These are phyloP conservation scores for Pseudozyma tsukubaensis DNA, from an alignment of 1,284 basidiomycete genomes.

Conservation along the genomic window DNA sequence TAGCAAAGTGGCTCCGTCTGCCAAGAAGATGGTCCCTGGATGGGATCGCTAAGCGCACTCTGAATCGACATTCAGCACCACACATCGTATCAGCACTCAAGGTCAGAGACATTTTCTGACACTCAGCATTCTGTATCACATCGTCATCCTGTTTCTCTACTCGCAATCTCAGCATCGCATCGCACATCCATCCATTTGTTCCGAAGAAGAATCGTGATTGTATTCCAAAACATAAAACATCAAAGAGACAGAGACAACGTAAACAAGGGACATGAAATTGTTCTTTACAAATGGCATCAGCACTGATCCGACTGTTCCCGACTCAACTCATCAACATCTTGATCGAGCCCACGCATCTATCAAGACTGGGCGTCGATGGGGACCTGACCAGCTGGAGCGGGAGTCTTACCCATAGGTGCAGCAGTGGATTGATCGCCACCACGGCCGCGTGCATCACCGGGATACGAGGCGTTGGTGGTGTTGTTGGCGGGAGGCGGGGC, in stretches of 20 bases:
- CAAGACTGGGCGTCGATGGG: slow-evolving; percentile 50
- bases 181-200: neutral
- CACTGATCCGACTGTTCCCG: too few relatives aligned
- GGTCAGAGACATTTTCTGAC: neutral
- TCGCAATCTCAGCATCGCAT: slow-evolving; percentile 36
- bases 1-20: slow-evolving; percentile 6
- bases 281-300: slow-evolving; percentile 6
- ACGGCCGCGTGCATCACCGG: slow-evolving; percentile 32
- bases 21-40: slow-evolving; percentile 31
- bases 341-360: too few relatives aligned
- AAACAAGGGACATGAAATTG: slow-evolving; percentile 4
- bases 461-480: slow-evolving; percentile 32
- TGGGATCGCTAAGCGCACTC: slow-evolving; percentile 35
- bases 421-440: slow-evolving; percentile 26
- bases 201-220: neutral
- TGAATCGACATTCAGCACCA: too few relatives aligned
- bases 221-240: too few relatives aligned
- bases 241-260: slow-evolving; percentile 4
- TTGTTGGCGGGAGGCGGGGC: slow-evolving; percentile 22
- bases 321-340: too few relatives aligned
- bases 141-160: neutral
- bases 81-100: neutral
- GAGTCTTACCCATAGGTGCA: slow-evolving; percentile 42
- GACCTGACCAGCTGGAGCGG: slow-evolving; percentile 26
- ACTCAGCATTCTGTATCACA: slow-evolving; percentile 4